phyloP scores from a whole-genome alignment of 805 yeast species.

The Metschnikowia cerradonensis region DNA sequence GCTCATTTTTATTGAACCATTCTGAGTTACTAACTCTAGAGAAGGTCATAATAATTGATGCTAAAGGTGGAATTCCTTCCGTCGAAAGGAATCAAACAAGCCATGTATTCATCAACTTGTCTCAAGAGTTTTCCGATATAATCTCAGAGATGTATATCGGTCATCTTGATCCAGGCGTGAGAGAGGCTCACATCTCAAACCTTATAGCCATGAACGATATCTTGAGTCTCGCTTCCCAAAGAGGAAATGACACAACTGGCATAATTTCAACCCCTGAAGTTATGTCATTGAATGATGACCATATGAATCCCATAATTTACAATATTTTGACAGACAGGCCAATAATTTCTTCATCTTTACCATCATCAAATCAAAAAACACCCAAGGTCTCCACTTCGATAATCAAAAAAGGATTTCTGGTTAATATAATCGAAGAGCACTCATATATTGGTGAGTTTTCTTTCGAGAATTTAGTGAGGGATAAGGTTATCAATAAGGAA shows the following conservation, averaged over 20 bases:
- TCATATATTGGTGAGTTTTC: conserved; percentile 34
- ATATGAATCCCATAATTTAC: conserved; percentile 81
- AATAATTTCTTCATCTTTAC: conserved; percentile 83
- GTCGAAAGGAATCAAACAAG: conserved; percentile 74
- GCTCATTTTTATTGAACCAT: conserved; percentile 23
- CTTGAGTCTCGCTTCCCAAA: conserved; percentile 46
- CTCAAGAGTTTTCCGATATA: conserved; percentile 74
- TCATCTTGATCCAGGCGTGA: conserved; percentile 39
- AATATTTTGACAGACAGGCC: conserved; percentile 91
- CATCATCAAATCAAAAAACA: conserved; percentile 51
- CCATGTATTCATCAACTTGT: conserved; percentile 81
- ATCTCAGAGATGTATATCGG: conserved; percentile 61
- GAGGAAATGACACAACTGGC: conserved; percentile 58
- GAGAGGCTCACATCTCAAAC: conserved; percentile 62
- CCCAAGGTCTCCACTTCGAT: conserved; percentile 74
- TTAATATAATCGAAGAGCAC: conserved; percentile 37
- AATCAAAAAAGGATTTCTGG: conserved; percentile 68
- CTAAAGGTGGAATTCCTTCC: conserved; percentile 88
- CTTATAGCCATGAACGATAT: conserved; percentile 60
- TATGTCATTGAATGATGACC: conserved; percentile 52
- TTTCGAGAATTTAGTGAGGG: conserved; percentile 34
- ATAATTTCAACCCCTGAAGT: conserved; percentile 80
- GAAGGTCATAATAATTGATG: conserved; percentile 75
- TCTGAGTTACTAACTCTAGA: conserved; percentile 56
- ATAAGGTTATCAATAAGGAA: conserved; percentile 46